Percentiles rank a stretch among this genome's conserved stretches.
Conservation (phyloP, 1,284 basidiomycete genomes). For the Fomes fomentarius region DNA sequence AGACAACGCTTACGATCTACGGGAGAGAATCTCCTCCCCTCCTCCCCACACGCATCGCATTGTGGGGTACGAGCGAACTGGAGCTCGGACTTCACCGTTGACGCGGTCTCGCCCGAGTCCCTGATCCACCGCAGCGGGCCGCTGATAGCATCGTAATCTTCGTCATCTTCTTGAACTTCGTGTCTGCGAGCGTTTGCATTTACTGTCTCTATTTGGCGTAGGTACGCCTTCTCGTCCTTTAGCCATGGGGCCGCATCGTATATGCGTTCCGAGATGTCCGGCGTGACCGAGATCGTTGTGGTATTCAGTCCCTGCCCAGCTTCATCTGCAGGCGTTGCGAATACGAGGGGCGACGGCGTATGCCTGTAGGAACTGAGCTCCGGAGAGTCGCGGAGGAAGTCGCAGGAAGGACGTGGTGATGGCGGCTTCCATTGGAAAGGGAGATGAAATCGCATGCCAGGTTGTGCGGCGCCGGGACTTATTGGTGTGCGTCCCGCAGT, state of each 20-base stretch:
- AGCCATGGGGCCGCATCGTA: conserved; percentile 23
- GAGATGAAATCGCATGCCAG: conserved; percentile 26
- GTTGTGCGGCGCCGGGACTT: conserved; percentile 12
- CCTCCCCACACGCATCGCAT: conserved; percentile 18
- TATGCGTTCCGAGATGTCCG: conserved; percentile 17
- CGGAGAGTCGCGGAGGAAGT: conserved; percentile 11
- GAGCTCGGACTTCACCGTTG: conserved; percentile 29
- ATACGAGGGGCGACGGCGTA: conserved; percentile 32
- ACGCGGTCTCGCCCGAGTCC: conserved; percentile 23
- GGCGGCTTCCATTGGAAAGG: conserved; percentile 27
- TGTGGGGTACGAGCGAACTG: conserved; percentile 25
- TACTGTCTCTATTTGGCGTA: conserved; percentile 14
- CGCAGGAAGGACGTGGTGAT: conserved; percentile 9
- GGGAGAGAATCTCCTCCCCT: conserved; percentile 17
- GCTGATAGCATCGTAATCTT: conserved; percentile 27
- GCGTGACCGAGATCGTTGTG: conserved; percentile 19
- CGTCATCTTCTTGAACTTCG: conserved; percentile 14
- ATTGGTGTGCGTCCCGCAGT: conserved; percentile 24
- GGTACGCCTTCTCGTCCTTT: conserved; percentile 21
- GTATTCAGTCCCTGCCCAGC: conserved; percentile 7
- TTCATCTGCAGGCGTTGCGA: conserved; percentile 24
- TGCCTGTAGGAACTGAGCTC: conserved; percentile 13
- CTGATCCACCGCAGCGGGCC: conserved; percentile 30
- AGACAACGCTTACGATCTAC: conserved; percentile 19
- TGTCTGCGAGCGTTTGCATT: conserved; percentile 7